Base-by-base conservation (phyloP, 108 stramenopile species). In the Nannochloropsis gaditana region DNA sequence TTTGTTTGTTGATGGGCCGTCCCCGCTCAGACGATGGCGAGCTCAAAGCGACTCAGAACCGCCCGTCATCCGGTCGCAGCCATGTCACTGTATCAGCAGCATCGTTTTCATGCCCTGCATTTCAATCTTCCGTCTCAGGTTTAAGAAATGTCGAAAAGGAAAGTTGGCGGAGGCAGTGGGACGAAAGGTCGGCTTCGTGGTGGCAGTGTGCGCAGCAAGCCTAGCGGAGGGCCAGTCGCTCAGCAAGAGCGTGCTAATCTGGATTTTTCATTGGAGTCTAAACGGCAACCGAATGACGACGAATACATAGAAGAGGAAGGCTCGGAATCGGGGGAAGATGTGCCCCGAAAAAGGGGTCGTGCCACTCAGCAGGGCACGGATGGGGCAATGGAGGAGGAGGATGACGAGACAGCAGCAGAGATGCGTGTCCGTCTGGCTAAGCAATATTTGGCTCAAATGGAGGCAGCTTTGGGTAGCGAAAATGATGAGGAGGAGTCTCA, bases 371-470 rank as follows among this genome's bases (percentile, higher is more conserved):
- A 47, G 11, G 44, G 45, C 80, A 47, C 83, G 9, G 83, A 44
- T 11, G 73, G 83, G 31, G 45, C 45, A n/a, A 84, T 82, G 4
- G 90, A 91, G 59, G 80, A 43, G 42, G 87, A 87, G 81, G 90
- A 89, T n/a, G 44, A 43, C 31, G 92, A 92, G 84, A 91, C 92
- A 4, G 85, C 90, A 2, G 92, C 90, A 41, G 90, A 92, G 73
- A 92, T 91, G 79, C 87, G 92, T 15, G 80, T 91, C 42, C 90
- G 92, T 15, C 81, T 93, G 45, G 92, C 92, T 11, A 45, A 85
- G 86, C 80, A 92, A 50, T 91, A 92, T 21, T 89, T 93, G 44
- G 47, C 43, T 21, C 90, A 85, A 44, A 59, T 92, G 3, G 79
- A 81, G n/a, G 87, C 87, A 10, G 86, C 84, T 83, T 43, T 89